Evolutionary conservation across 768 basidiomycete species (phyloP).

Genomic region (Rhodotorula toruloides): DNA sequence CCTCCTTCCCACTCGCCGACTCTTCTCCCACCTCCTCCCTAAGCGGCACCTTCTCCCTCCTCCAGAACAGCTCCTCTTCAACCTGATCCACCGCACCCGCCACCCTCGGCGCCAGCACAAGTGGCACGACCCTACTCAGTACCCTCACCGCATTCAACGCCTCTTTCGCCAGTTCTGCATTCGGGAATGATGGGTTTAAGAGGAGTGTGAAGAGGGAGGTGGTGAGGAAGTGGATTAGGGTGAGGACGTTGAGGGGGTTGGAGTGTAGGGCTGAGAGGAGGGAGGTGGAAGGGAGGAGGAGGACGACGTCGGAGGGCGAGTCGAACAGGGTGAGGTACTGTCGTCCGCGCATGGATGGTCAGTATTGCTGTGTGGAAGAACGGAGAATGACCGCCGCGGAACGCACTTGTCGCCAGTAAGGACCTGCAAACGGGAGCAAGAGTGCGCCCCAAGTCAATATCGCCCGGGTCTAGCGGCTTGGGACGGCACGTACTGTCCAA

Average conservation of each 20-base stretch:
- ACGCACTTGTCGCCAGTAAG: constrained; percentile 31
- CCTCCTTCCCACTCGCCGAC: constrained; percentile 19
- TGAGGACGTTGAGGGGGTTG: constrained; percentile 23
- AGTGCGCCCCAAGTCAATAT: too few species aligned
- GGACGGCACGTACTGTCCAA: too few species aligned
- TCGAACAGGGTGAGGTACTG: constrained; percentile 23
- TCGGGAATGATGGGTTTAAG: constrained; percentile 14
- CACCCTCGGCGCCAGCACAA: constrained; percentile 61
- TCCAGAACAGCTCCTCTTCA: constrained; percentile 80
- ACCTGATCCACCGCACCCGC: constrained; percentile 55
- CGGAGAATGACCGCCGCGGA: neutral
- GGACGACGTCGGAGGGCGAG: constrained; percentile 14
- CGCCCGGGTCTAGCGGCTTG: too few species aligned
- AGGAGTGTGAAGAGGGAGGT: constrained; percentile 17
- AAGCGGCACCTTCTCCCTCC: constrained; percentile 54
- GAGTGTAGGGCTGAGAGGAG: constrained; percentile 9
- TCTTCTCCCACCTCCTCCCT: constrained; percentile 42
- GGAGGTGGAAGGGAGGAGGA: constrained; percentile 24
- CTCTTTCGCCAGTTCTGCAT: constrained; percentile 61
- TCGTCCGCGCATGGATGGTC: too few species aligned
- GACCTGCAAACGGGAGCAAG: constrained; percentile 5
- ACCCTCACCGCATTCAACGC: constrained; percentile 88
- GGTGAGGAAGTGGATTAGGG: constrained; percentile 26
- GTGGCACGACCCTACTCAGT: constrained; percentile 78
- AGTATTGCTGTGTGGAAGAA: neutral